A percentile compares a stretch with the other conserved stretches of the same genome.
Conservation (phyloP, 176 grass and related monocot genomes). For the Chloris gayana region DNA sequence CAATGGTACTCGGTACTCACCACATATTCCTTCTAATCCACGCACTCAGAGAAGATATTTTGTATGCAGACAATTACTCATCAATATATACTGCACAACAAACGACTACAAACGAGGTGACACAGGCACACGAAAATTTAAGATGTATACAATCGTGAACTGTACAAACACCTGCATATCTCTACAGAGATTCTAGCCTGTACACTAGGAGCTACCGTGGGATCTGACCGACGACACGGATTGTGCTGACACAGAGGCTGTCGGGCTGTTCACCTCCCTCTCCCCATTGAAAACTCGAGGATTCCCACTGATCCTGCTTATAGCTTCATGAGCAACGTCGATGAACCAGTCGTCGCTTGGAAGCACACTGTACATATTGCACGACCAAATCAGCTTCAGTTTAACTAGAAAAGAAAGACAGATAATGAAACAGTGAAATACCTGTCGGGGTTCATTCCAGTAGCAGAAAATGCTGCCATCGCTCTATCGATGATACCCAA, state of each 20-base stretch:
- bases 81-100: conserved; percentile 17
- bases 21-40: conserved; percentile 12
- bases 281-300: conserved; percentile 62
- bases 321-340: conserved; percentile 63
- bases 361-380: conserved; percentile 46
- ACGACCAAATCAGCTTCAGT: background rate
- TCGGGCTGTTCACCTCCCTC: conserved; percentile 76
- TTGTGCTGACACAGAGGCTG: conserved; percentile 82
- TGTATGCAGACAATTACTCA: background rate
- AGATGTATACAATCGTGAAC: background rate
- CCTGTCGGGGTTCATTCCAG: conserved; percentile 88
- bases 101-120: background rate
- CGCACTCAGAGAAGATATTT: background rate
- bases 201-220: conserved; percentile 53
- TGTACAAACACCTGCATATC: conserved; percentile 40
- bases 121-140: background rate
- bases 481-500: conserved; percentile 71
- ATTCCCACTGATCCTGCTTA: conserved; percentile 80
- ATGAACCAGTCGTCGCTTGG: conserved; percentile 88
- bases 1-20: background rate
- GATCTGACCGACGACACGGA: conserved; percentile 82
- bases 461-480: conserved; percentile 79
- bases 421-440: conserved; percentile 18
- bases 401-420: background rate
- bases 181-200: conserved; percentile 12